Conservation (phyloP, 768 basidiomycete species). For the Suillus alpinus region DNA sequence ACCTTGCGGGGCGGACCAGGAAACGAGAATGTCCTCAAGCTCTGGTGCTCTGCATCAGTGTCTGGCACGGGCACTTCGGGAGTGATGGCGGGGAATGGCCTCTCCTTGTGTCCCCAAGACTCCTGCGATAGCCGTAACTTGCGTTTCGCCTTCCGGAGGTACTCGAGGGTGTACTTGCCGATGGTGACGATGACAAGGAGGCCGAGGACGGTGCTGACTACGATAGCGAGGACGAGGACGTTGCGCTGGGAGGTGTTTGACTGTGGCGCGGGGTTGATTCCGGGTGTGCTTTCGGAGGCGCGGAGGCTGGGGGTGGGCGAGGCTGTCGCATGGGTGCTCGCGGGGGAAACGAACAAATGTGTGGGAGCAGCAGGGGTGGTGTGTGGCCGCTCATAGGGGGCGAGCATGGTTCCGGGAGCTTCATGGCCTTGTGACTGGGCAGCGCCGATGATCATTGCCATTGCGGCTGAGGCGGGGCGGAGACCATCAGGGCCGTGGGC, state of each 20-base stretch:
- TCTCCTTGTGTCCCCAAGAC: constrained; percentile 7
- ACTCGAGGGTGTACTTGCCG: neutral
- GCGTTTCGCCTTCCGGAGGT: neutral
- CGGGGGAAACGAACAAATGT: neutral
- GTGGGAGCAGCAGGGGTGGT: neutral
- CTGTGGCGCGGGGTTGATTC: constrained; percentile 10
- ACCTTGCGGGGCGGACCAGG: neutral
- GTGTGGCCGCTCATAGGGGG: constrained; percentile 9
- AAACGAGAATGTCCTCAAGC: constrained; percentile 4
- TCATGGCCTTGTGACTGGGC: neutral
- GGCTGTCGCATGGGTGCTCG: neutral
- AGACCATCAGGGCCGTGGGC: constrained; percentile 1
- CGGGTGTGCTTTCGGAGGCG: constrained; percentile 9
- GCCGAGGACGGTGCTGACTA: constrained; percentile 18
- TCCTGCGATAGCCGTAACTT: constrained; percentile 7
- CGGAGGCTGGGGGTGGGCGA: constrained; percentile 5
- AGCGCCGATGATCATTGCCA: constrained; percentile 5
- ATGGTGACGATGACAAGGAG: constrained; percentile 7
- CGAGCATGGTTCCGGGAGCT: constrained; percentile 10
- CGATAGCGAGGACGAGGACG: constrained; percentile 3
- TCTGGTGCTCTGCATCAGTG: neutral
- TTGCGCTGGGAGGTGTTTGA: constrained; percentile 5
- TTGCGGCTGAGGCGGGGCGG: constrained; percentile 3
- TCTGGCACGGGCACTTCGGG: neutral
- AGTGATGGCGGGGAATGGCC: neutral